A percentile compares a stretch with the other conserved stretches of the same genome.
Conservation (phyloP, 2,329 filamentous ascomycete genomes). For the Penicillium decumbens region DNA sequence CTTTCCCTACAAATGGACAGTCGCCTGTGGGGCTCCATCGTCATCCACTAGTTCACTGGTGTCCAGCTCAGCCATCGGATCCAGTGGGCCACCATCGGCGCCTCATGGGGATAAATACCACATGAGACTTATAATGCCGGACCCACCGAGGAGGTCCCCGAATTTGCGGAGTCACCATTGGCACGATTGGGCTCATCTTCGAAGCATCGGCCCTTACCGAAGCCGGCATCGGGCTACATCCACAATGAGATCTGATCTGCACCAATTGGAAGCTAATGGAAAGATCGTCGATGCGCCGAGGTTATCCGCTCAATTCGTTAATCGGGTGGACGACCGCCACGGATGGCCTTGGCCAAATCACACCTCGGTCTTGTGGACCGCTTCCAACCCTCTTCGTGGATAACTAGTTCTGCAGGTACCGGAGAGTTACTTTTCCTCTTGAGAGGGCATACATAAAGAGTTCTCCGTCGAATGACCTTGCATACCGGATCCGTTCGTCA, state of each 20-base stretch:
- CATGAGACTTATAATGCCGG: background rate
- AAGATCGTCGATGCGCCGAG: slow-evolving; percentile 6
- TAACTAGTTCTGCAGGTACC: background rate
- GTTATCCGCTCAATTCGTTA: background rate
- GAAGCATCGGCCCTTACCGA: background rate
- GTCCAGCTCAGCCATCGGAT: slow-evolving; percentile 4
- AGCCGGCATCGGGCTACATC: background rate
- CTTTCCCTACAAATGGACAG: slow-evolving; percentile 7
- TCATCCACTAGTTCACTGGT: slow-evolving; percentile 5
- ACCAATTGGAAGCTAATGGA: background rate
- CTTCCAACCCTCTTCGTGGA: background rate
- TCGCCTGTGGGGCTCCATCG: slow-evolving; percentile 7
- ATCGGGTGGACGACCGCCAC: background rate
- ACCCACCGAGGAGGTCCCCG: background rate
- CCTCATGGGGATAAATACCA: background rate
- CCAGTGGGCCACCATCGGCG: background rate
- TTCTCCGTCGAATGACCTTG: background rate
- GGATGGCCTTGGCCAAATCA: background rate
- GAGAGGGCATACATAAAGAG: slow-evolving; percentile 2
- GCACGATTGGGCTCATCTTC: background rate
- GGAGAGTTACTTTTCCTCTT: background rate
- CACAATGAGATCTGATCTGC: background rate
- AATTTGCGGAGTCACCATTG: background rate
- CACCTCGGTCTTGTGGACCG: background rate
- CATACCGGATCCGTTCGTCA: background rate